Conservation (phyloP, 306 rosid genomes). For the Inga oerstediana region DNA sequence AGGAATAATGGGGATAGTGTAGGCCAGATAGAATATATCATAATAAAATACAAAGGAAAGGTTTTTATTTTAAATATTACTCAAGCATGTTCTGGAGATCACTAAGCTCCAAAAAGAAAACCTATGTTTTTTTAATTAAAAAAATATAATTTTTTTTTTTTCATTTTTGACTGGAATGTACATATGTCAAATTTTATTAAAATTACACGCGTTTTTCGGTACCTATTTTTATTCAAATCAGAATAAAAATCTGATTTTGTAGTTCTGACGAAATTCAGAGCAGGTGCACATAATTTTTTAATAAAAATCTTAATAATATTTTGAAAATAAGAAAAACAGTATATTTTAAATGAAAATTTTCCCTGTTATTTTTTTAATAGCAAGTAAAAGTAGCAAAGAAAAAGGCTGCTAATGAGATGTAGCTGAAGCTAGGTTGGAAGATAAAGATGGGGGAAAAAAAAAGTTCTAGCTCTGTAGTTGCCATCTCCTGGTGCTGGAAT, state of each 20-base stretch:
- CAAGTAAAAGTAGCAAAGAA: slow-evolving; percentile 1
- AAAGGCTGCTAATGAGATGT: slow-evolving; percentile 21
- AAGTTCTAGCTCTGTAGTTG: neutral
- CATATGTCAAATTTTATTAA: neutral
- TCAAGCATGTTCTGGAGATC: slow-evolving; percentile 41
- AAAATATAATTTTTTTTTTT: neutral
- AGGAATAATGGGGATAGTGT: slow-evolving; percentile 68
- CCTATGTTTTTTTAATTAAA: neutral
- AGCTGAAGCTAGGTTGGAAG: slow-evolving; percentile 11
- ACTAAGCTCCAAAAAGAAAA: slow-evolving; percentile 46
- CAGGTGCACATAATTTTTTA: neutral
- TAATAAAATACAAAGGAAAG: slow-evolving; percentile 8
- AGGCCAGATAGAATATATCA: slow-evolving; percentile 50
- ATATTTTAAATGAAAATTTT: neutral
- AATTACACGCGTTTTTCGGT: neutral
- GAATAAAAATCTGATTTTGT: neutral
- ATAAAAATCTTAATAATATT: neutral
- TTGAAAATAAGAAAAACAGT: slow-evolving; percentile 25
- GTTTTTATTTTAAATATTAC: slow-evolving; percentile 34
- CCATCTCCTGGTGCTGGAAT: slow-evolving; percentile 16
- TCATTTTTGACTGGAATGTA: neutral
- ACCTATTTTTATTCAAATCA: neutral
- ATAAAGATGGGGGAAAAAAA: neutral
- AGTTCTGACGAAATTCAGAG: neutral
- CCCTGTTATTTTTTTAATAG: neutral